Evolutionary conservation across 805 yeast genomes (phyloP).

Genomic region (Zygosaccharomyces bisporus): DNA sequence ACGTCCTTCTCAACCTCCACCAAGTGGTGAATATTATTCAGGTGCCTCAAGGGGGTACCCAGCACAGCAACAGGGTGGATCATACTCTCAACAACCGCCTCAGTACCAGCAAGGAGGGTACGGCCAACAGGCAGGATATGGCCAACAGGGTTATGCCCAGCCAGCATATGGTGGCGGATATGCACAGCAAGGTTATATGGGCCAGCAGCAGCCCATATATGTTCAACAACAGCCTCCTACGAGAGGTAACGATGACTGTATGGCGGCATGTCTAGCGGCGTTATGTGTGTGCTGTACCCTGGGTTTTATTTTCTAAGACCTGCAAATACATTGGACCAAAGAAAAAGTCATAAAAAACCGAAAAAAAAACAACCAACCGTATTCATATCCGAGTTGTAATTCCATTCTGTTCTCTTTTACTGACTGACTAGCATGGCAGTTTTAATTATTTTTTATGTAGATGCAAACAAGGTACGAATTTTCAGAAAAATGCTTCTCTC

Average conservation of each 20-base stretch:
- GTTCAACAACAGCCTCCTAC: conserved; percentile 47
- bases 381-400: conserved; percentile 2
- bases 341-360: background rate
- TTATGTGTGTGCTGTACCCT: conserved; percentile 54
- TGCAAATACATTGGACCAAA: background rate
- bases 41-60: conserved; percentile 14
- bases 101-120: conserved; percentile 39
- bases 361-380: background rate
- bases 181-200: conserved; percentile 32
- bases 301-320: conserved; percentile 44
- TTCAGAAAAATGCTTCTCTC: conserved; percentile 47
- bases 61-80: conserved; percentile 14
- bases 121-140: conserved; percentile 40
- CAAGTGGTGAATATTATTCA: conserved; percentile 13
- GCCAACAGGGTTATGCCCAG: conserved; percentile 32
- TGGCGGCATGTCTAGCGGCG: conserved; percentile 52
- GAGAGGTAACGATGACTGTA: conserved; percentile 41
- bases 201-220: conserved; percentile 48
- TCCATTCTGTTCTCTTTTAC: conserved; percentile 1
- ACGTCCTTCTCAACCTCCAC: conserved; percentile 31
- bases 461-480: background rate
- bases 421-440: conserved; percentile 1
- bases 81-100: conserved; percentile 21
- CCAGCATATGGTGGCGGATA: conserved; percentile 27
- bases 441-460: background rate